Percentiles rank a stretch among this genome's conserved stretches.
These are phyloP conservation scores for Diaporthe sp. DNA, from an alignment of 2,329 filamentous ascomycete genomes.

Conservation along the genomic window DNA sequence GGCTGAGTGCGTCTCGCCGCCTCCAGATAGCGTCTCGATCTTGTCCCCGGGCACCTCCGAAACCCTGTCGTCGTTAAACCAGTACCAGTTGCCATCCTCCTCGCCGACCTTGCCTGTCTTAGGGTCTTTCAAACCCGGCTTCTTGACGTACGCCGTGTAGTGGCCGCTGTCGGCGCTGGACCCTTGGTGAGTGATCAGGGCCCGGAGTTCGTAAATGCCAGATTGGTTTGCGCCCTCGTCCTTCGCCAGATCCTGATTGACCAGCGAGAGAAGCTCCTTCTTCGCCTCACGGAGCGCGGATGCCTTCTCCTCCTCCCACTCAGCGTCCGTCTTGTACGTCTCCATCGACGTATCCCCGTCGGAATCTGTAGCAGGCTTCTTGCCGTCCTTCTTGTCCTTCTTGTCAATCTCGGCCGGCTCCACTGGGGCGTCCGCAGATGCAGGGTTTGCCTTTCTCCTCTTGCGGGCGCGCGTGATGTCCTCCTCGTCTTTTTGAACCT, in stretches of 20 bases:
- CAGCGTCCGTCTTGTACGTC: constrained; percentile 92
- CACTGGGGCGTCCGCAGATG: constrained; percentile 42
- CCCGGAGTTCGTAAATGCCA: constrained; percentile 93
- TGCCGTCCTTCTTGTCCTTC: constrained; percentile 58
- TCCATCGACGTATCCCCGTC: constrained; percentile 83
- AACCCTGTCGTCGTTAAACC: constrained; percentile 99
- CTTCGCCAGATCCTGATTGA: constrained; percentile 79
- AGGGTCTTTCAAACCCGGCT: constrained; percentile 79
- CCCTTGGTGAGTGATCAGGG: constrained; percentile 96
- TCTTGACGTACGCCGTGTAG: constrained; percentile 98
- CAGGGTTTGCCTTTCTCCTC: constrained; percentile 79
- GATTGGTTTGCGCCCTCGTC: constrained; percentile 93
- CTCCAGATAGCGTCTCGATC: constrained; percentile 90
- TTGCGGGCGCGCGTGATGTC: constrained; percentile 94
- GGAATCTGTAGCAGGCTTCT: constrained; percentile 56
- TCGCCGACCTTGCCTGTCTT: constrained; percentile 82
- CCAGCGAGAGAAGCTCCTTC: constrained; percentile 86
- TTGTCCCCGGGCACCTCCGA: constrained; percentile 92
- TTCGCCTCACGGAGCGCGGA: constrained; percentile 83
- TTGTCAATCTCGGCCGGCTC: constrained; percentile 59
- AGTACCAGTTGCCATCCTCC: constrained; percentile 98
- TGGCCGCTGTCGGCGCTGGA: constrained; percentile 97
- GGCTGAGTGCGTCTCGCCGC: constrained; percentile 88
- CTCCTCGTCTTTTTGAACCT: constrained; percentile 94
- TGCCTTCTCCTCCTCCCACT: constrained; percentile 88